Base-by-base conservation (phyloP, 2,329 filamentous ascomycete species). In the Epichloe sibirici region DNA sequence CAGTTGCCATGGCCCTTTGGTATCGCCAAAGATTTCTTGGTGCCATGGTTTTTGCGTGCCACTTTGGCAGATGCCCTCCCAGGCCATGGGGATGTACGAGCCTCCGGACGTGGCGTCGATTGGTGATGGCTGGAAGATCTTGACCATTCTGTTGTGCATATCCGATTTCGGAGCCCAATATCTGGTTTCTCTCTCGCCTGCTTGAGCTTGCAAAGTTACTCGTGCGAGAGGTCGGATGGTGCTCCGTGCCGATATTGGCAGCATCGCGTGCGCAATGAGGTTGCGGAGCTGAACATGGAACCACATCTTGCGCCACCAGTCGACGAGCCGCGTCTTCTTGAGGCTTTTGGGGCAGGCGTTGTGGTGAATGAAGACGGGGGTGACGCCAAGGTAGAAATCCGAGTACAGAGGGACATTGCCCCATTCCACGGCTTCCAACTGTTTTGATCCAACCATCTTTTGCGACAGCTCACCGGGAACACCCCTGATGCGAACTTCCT, bases 241-340 rank as follows among this genome's bases (percentile, higher is more conserved):
- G 48, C 42, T 51, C 37, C 9, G n/a, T 8, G 37, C 7, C 12
- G 34, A 39, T 4, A 42, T 9, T 15, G 54, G 47, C 37, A 55
- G 48, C 1, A 67, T 58, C 31, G 62, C 62, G 7, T 56, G 50
- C 7, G 59, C 59, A 43, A 68, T 51, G 31, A 68, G 60, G 9
- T 61, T 57, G 13, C 67, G 62, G 23, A 69, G 57, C 11, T 59
- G 57, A 0, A 62, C 59, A 52, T 66, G 58, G 56, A 65, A 69
- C 67, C 67, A 69, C 62, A 63, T 69, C 51, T 57, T 62, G 50
- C 56, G 56, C 67, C 67, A 69, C 66, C 66, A 69, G 25, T 66
- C 49, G 50, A 59, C 59, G 3, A 69, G 51, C 4, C 67, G 59
- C 51, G 56, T 62, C 4, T 59, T 49, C 54, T 69, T 69, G 47